A percentile compares a stretch with the other conserved stretches of the same genome.
Evolutionary conservation across 306 rosid species (phyloP).

Genomic region (Ziziphus jujuba): DNA sequence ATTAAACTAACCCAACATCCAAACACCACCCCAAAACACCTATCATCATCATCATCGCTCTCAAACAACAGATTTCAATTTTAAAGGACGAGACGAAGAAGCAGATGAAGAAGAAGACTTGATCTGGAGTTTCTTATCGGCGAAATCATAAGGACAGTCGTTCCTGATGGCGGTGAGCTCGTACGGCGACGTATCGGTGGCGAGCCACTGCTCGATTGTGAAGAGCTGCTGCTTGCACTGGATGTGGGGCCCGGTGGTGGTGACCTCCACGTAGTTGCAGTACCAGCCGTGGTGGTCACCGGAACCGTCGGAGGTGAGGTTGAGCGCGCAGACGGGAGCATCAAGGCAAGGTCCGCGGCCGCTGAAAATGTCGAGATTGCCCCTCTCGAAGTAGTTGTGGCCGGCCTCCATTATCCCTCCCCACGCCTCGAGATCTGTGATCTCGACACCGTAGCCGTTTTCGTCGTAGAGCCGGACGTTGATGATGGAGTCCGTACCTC

Average conservation of each 20-base stretch:
- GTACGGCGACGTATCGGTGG: constrained; percentile 64
- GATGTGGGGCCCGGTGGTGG: constrained; percentile 57
- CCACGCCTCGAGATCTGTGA: constrained; percentile 55
- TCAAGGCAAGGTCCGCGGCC: constrained; percentile 65
- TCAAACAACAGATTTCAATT: not conserved
- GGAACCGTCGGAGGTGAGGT: constrained; percentile 76
- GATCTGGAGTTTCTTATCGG: not conserved
- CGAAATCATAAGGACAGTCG: constrained; percentile 30
- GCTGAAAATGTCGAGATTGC: constrained; percentile 87
- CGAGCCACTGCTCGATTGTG: constrained; percentile 83
- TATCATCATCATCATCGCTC: not conserved
- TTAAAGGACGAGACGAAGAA: not conserved
- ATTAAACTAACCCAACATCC: not conserved
- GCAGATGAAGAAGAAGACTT: not conserved
- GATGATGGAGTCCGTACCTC: constrained; percentile 70
- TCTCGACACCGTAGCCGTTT: constrained; percentile 53
- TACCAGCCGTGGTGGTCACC: constrained; percentile 89
- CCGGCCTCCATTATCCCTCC: constrained; percentile 72
- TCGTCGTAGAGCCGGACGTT: constrained; percentile 47
- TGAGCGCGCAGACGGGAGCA: constrained; percentile 64
- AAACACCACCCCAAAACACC: not conserved
- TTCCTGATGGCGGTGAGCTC: constrained; percentile 51
- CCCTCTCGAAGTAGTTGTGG: constrained; percentile 79
- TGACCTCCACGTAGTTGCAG: constrained; percentile 75
- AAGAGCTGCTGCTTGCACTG: constrained; percentile 46